Evolutionary conservation across 345 rosid genomes (phyloP), one percentile per base, ranked within the genome.

Genomic region (Citrus australasica): DNA sequence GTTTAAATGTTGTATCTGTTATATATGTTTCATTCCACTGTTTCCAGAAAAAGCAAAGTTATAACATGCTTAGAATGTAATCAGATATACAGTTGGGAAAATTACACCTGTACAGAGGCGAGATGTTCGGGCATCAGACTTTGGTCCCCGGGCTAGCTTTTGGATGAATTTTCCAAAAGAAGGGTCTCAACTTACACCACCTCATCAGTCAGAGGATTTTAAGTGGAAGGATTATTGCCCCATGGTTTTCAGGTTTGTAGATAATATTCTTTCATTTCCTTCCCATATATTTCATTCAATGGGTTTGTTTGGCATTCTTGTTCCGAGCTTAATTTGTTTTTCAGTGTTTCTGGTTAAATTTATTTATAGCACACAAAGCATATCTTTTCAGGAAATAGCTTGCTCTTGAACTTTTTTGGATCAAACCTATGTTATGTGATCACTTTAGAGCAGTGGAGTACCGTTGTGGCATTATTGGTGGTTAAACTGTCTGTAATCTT

Each of bases 141-240:
- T 96, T 85, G 98, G 99, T 83, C 90, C 94, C 24, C 86, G 82
- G 72, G 99, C 99, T 63, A 96, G 98, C 89, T 96, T 96, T 84
- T 96, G 97, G 99, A 96, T 96, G 98, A 82, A 83, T 79, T 96
- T 96, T 80, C 99, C 97, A 21, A 90, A 89, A 84, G 94, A 82
- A 76, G 99, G 99, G 22, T 96, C 98, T 60, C 93, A 91, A 55
- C 79, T 92, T 84, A 94, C 99, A 42, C 99, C 97, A 73, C 85
- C 98, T 77, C 99, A 96, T 76, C 97, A 83, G 76, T 94, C 98
- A 1, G 98, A 92, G 59, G 99, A 89, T 81, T 96, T 96, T 78
- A 96, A 89, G 81, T 96, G 99, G 98, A 96, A 96, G 82, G 99
- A 96, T 79, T 96, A 94, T 80, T 96, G 99, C 81, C 98, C 99